phyloP scores from a whole-genome alignment of 2,329 filamentous ascomycete genomes.

The Gaeumannomyces sp. region DNA sequence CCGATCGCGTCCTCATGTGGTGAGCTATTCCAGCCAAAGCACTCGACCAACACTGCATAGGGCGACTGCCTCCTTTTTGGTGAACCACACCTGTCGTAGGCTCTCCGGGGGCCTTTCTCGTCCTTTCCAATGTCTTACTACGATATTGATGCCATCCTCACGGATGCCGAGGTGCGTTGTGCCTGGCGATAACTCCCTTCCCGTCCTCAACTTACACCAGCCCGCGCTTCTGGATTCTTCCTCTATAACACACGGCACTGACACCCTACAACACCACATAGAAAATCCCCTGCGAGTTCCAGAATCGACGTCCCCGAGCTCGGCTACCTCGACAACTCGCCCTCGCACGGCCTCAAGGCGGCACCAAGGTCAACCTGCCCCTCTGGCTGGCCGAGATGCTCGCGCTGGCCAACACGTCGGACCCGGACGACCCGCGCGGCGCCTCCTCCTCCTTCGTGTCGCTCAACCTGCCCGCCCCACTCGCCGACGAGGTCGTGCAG shows the following conservation, averaged over 20 bases:
- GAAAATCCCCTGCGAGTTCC: constrained; percentile 95
- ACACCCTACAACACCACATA: constrained; percentile 28
- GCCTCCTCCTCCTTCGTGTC: constrained; percentile 55
- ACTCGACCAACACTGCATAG: not conserved
- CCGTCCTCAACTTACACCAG: not conserved
- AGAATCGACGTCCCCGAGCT: constrained; percentile 81
- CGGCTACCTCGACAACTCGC: constrained; percentile 83
- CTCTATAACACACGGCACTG: no score
- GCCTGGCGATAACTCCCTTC: not conserved
- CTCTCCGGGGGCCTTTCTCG: not conserved
- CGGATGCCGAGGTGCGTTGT: constrained; percentile 64
- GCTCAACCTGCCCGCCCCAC: constrained; percentile 72
- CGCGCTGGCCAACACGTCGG: constrained; percentile 53
- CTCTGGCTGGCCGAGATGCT: constrained; percentile 96
- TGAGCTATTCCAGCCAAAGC: not conserved
- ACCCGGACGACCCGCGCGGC: constrained; percentile 14
- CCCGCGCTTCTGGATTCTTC: no score
- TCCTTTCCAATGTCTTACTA: constrained; percentile 63
- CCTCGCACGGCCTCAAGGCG: constrained; percentile 65
- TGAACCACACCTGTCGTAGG: not conserved
- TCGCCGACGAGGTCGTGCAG: constrained; percentile 75
- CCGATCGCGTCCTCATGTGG: not conserved
- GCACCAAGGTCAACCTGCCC: constrained; percentile 75
- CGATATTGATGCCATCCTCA: constrained; percentile 77
- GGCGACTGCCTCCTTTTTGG: not conserved